A percentile compares a stretch with the other conserved stretches of the same genome.
phyloP scores from a whole-genome alignment of 352 stramenopile species.

The Globisporangium parvum region DNA sequence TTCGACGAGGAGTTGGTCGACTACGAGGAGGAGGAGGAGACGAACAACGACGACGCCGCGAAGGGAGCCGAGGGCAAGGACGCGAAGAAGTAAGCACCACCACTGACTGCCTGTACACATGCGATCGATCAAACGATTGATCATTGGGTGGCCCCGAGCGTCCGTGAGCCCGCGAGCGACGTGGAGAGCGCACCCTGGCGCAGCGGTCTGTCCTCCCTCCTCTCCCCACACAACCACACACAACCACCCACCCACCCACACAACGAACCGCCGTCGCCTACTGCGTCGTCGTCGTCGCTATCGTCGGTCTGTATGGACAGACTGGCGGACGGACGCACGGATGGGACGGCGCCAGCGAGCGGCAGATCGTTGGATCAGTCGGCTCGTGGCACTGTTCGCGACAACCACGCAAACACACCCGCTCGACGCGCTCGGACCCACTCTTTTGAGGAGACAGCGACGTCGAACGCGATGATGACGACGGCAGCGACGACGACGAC shows the following conservation, averaged over 20 bases:
- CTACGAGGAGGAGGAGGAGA: conserved; percentile 88
- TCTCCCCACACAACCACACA: background rate
- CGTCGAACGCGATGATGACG: no score
- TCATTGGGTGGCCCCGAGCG: background rate
- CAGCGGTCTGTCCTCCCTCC: background rate
- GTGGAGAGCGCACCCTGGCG: no score
- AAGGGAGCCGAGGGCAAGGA: conserved; percentile 81
- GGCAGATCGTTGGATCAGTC: no score
- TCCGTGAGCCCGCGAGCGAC: conserved; percentile 1
- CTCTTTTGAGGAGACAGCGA: no score
- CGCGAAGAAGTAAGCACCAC: conserved; percentile 84
- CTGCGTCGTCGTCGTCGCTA: background rate
- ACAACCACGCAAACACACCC: no score
- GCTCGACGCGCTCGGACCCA: no score
- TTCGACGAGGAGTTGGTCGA: conserved; percentile 87
- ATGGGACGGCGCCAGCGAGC: background rate
- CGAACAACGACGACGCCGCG: conserved; percentile 52
- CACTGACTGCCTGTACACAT: conserved; percentile 5
- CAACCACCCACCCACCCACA: background rate
- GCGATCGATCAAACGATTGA: conserved; percentile 6
- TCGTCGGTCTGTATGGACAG: no score
- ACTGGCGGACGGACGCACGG: background rate
- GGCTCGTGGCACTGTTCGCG: no score
- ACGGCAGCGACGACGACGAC: background rate
- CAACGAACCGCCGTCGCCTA: background rate